A percentile compares a stretch with the other conserved stretches of the same genome.
Conservation (phyloP, 2,329 filamentous ascomycete genomes). For the Westerdykella aurantiaca region DNA sequence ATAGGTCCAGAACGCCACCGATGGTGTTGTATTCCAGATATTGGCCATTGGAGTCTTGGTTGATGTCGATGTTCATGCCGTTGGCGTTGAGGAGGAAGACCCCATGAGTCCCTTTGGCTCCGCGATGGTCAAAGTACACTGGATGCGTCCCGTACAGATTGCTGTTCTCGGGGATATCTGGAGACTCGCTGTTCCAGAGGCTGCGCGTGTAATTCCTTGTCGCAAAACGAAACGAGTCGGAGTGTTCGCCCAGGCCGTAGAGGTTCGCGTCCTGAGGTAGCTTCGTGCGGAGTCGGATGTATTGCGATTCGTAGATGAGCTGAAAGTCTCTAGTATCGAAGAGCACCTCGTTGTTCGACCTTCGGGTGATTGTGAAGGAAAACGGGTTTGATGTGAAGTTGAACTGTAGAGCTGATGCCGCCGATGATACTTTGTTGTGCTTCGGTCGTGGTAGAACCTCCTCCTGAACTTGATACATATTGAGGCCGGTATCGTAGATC, state of each 20-base stretch:
- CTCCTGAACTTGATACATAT: conserved; percentile 70
- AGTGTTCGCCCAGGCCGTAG: conserved; percentile 76
- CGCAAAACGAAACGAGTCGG: conserved; percentile 61
- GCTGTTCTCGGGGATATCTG: conserved; percentile 51
- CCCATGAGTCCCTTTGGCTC: conserved; percentile 28
- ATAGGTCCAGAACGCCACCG: conserved; percentile 66
- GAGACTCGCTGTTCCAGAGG: conserved; percentile 64
- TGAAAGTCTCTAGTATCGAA: conserved; percentile 64
- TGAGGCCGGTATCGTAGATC: conserved; percentile 63
- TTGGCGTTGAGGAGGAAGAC: conserved; percentile 21
- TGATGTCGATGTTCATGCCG: conserved; percentile 64
- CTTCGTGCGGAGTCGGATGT: conserved; percentile 64
- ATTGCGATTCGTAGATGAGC: conserved; percentile 73
- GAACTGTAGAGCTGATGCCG: conserved; percentile 49
- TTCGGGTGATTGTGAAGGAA: conserved; percentile 59
- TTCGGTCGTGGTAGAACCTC: conserved; percentile 59
- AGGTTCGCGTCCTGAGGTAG: conserved; percentile 64
- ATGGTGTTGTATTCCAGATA: conserved; percentile 76
- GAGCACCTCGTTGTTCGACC: conserved; percentile 53
- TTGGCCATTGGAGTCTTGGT: conserved; percentile 54
- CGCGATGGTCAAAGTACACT: conserved; percentile 65
- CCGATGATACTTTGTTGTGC: conserved; percentile 29
- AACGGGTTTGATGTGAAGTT: conserved; percentile 55
- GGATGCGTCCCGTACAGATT: conserved; percentile 69
- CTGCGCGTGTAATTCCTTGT: conserved; percentile 63